Evolutionary conservation across 2,329 filamentous ascomycete genomes (phyloP), one percentile per base, ranked within the genome.

Genomic region (Neonectria hederae): DNA sequence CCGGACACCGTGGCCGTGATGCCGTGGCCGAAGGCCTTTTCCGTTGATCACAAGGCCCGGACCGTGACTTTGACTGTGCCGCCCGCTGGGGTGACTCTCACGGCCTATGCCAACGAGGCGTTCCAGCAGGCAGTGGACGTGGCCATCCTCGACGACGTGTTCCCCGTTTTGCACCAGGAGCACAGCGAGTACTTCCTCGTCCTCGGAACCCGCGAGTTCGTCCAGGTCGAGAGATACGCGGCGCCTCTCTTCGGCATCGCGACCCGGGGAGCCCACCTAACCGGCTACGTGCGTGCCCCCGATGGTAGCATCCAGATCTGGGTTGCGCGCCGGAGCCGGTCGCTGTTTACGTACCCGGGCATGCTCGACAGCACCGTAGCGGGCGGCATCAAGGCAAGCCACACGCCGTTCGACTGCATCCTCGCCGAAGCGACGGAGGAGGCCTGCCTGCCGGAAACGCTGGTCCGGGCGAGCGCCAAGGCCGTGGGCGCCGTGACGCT

Each of bases 351-450:
- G 0, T 94, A 92, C 71, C 89, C 89, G 0, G 86, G 88, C 4
- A 89, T 92, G 83, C 82, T 94, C 59, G 92, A 96, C 75, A 95
- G 93, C 72, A 91, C 91, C 7, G 92, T 94, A 14, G 92, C 92
- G 0, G 92, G 92, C 3, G 92, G 92, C 0, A 87, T 94, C 71
- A 86, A 89, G 59, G 87, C 90, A 0, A 86, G 86, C 1, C 87
- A 94, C 75, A 81, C 78, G 2, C 89, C 90, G 0, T 87, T 89
- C 32, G 88, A 89, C 61, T 91, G 89, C 73, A 82, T 94, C 63
- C 82, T 93, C 24, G 85, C 91, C 48, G 92, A 96, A 77, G 86
- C 88, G 2, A 84, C 81, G 35, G 92, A 96, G 77, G 92, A 96
- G 75, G 92, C 92, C 0, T 76, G 78, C 11, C 75, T 83, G 1